Evolutionary conservation across 257 asterid species (phyloP).

Genomic region (Petrea volubilis): DNA sequence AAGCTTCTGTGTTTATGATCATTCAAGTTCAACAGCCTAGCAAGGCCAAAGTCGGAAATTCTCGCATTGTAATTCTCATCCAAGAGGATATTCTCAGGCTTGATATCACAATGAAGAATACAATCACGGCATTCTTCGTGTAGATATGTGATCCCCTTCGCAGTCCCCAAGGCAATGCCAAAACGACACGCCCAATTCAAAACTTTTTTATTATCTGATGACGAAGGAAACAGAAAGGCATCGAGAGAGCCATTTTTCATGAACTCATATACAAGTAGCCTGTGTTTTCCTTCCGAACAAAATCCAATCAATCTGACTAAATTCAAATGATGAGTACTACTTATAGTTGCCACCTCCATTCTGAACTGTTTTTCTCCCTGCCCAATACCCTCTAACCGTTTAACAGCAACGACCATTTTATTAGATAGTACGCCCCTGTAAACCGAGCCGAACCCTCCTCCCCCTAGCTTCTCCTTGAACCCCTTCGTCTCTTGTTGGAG

Average conservation of each 20-base stretch:
- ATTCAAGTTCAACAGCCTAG: conserved; percentile 36
- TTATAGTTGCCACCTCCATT: conserved; percentile 51
- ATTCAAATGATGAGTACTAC: conserved; percentile 56
- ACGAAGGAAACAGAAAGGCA: conserved; percentile 24
- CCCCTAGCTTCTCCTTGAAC: conserved; percentile 42
- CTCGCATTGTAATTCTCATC: conserved; percentile 42
- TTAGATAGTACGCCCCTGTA: conserved; percentile 37
- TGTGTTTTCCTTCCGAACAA: conserved; percentile 43
- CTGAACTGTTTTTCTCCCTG: conserved; percentile 53
- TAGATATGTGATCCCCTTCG: conserved; percentile 49
- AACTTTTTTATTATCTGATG: conserved; percentile 1
- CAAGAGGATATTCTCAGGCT: conserved; percentile 54
- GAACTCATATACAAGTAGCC: conserved; percentile 51
- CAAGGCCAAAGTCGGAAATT: conserved; percentile 59
- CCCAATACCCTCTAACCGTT: conserved; percentile 40
- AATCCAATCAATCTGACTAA: conserved; percentile 50
- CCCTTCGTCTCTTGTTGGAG: conserved; percentile 31
- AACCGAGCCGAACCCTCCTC: conserved; percentile 46
- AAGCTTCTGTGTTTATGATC: conserved; percentile 35
- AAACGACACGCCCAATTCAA: conserved; percentile 40
- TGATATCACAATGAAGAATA: conserved; percentile 55
- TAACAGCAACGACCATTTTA: conserved; percentile 46
- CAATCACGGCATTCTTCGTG: conserved; percentile 51
- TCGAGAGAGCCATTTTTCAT: conserved; percentile 56
- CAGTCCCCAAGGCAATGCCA: conserved; percentile 41